These are phyloP conservation scores for Paralagenidium karlingii DNA, from an alignment of 352 stramenopile species.

Conservation along the genomic window DNA sequence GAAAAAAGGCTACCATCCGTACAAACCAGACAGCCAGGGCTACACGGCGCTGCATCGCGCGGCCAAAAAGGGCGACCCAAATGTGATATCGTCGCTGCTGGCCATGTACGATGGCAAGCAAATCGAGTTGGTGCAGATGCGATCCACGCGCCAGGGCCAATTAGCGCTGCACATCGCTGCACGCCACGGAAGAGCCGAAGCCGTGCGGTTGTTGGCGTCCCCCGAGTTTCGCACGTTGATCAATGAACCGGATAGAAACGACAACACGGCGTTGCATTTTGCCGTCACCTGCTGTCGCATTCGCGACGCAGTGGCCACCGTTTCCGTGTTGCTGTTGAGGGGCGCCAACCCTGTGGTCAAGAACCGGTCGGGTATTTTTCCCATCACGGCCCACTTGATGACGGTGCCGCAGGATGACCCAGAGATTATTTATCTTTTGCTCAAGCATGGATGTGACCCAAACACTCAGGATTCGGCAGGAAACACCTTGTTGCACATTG, in stretches of 20 bases:
- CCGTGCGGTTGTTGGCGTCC: constrained; percentile 25
- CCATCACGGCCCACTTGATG: constrained; percentile 61
- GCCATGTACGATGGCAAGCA: constrained; percentile 72
- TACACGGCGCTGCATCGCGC: constrained; percentile 74
- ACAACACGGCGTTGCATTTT: constrained; percentile 77
- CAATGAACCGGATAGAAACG: constrained; percentile 54
- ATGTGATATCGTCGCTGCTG: constrained; percentile 52
- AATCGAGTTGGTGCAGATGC: constrained; percentile 43
- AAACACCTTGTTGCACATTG: constrained; percentile 73
- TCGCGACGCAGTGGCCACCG: constrained; percentile 22
- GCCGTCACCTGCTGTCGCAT: constrained; percentile 31
- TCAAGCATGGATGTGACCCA: constrained; percentile 65
- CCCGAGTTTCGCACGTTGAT: constrained; percentile 47
- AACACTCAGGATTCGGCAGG: constrained; percentile 54
- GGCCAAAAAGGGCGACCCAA: constrained; percentile 50
- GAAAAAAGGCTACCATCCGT: constrained; percentile 73
- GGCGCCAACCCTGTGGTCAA: constrained; percentile 52
- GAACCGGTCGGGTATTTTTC: constrained; percentile 59
- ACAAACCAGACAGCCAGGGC: constrained; percentile 59
- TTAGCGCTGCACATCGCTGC: constrained; percentile 71
- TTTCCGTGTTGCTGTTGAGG: constrained; percentile 41
- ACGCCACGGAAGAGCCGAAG: constrained; percentile 64
- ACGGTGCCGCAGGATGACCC: constrained; percentile 57
- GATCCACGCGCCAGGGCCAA: constrained; percentile 63
- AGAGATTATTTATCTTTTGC: constrained; percentile 51